Evolutionary conservation across 192 early-diverging fungal genomes (phyloP), one percentile per base, ranked within the genome.

Genomic region (Gaertneriomyces sp.): DNA sequence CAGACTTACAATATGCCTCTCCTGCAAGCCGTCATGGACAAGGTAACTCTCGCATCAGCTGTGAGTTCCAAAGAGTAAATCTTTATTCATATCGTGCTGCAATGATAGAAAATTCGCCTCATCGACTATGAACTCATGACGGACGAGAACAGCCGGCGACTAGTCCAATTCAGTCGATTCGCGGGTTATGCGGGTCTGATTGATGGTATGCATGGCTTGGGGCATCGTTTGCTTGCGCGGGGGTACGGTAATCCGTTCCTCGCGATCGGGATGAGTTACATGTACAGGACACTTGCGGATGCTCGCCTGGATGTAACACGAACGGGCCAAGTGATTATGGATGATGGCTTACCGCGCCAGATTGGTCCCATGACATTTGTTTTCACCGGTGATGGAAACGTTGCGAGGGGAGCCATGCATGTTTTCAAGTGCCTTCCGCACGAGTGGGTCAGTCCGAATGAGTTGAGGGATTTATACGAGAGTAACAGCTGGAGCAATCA

Each of bases 121-220:
- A 91, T 97, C 50, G 96, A 98, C 78, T 98, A 98, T 66, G 96
- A 98, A 74, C 82, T 97, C 45, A 85, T 98, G 85, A 87, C 85
- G 5, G 84, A 97, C 63, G 87, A 87, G 10, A 51, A 76, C 16
- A 69, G 70, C 43, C 84, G 87, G 58, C 88, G 96, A 9, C 74
- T 95, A 46, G 95, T 98, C 17, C 82, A 91, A 51, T 98, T 98
- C 79, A 92, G 93, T 58, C 88, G 83, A 46, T 91, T 92, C 60
- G 96, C 96, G 1, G 96, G 96, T 7, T 93, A 94, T 60, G 94
- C 95, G 11, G 95, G 85, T 40, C 90, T 95, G 87, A 87, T 98
- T 61, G 95, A 98, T 58, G 83, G 87, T 6, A 75, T 97, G 14
- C 94, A 98, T 60, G 93, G 90, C 12, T 80, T 98, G 59, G 96